A percentile compares a stretch with the other conserved stretches of the same genome.
Conservation (phyloP, 495 filamentous ascomycete species). For the Elasticomyces elasticus region DNA sequence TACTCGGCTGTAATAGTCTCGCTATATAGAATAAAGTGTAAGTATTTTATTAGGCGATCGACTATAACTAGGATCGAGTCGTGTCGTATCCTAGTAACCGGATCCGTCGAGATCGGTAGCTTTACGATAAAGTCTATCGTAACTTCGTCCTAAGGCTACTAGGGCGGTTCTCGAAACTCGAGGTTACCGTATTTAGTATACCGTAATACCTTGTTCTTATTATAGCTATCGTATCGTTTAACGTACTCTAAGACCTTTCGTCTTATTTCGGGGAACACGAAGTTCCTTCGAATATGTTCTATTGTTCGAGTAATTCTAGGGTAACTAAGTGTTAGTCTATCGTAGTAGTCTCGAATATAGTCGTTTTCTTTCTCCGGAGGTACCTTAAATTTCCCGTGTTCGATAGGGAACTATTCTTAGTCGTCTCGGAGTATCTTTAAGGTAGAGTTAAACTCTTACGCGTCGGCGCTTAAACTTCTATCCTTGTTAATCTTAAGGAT, state of each 20-base stretch:
- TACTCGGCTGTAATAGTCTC: constrained; percentile 8
- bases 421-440: no score
- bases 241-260: no score
- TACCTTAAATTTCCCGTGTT: neutral
- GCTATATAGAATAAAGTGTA: neutral
- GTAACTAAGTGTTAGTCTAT: neutral
- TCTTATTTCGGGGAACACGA: neutral
- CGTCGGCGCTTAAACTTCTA: no score
- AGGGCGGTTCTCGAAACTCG: constrained; percentile 19
- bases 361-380: neutral
- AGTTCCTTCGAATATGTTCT: neutral
- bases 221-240: no score
- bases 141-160: neutral
- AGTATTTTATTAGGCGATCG: neutral
- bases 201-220: no score
- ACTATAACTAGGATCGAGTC: neutral
- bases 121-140: neutral
- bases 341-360: neutral
- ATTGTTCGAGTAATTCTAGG: neutral
- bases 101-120: neutral
- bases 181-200: constrained; percentile 17
- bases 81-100: neutral
- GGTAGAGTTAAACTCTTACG: no score
- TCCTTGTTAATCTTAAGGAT: no score
- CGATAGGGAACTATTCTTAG: neutral